Base-by-base conservation (phyloP, 208 protist species). In the Zelonia costaricensis region DNA sequence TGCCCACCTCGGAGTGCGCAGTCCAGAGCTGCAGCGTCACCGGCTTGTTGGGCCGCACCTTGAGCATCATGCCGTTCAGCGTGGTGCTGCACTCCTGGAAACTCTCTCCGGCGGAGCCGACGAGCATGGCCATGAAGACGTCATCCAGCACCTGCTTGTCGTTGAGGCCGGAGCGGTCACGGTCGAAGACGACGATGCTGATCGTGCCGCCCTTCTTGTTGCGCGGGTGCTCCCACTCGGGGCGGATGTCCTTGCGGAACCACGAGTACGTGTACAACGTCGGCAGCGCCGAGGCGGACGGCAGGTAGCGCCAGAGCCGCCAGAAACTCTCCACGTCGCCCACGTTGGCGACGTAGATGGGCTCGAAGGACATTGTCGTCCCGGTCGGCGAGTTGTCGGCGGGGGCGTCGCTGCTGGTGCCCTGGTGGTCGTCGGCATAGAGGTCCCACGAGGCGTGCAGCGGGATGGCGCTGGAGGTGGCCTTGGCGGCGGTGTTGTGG, bases 201-300 rank as follows among this genome's bases (percentile, higher is more conserved):
- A 95, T 83, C 4, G 81, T 95, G 51, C 88, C 88, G 31, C 88
- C 88, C 36, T 88, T 86, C 65, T 84, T 85, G 56, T 95, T 95
- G 43, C 88, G 82, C 15, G 85, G 71, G 64, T 91, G 76, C 71
- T 95, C 83, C 88, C 88, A 95, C 70, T 90, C 85, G 5, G 88
- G 88, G 31, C 78, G 79, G 59, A 95, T 84, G 51, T 90, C 78
- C 22, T 88, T 78, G 30, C 88, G 80, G 72, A 95, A 95, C 79
- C 80, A 95, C 51, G 80, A 84, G 76, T 95, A 95, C 16, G 88
- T 95, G 73, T 82, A 92, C 46, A 83, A 61, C 0, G 72, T 71
- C 22, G 75, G 47, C 62, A 82, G 72, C 7, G 67, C 57, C n/a
- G 85, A 91, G 20, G 85, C 83, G 3, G 88, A 63, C 20, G 84